Percentiles rank a stretch among this genome's conserved stretches.
Conservation (phyloP, 495 filamentous ascomycete genomes). For the Aspergillus mulundensis region DNA sequence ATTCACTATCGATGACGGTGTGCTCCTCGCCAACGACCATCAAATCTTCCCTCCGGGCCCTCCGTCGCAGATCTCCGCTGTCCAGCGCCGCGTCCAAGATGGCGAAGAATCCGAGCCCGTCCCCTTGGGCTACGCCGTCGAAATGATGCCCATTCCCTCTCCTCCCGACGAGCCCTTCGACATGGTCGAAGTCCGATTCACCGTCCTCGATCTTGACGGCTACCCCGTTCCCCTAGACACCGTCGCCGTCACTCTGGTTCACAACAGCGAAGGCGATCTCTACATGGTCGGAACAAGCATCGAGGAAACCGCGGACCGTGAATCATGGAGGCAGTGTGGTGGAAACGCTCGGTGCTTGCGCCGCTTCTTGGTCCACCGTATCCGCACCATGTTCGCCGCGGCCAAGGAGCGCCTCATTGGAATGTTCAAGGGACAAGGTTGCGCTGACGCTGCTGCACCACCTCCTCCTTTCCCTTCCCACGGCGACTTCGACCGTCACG, state of each 20-base stretch:
- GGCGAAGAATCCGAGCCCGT: slow-evolving; percentile 34
- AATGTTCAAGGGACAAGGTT: slow-evolving; percentile 32
- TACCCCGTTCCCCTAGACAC: slow-evolving; percentile 49
- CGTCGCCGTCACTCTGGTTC: slow-evolving; percentile 40
- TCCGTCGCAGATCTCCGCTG: slow-evolving; percentile 30
- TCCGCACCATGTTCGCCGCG: slow-evolving; percentile 34
- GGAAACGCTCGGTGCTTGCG: slow-evolving; percentile 39
- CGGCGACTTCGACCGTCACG: slow-evolving; percentile 14
- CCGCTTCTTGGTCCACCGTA: slow-evolving; percentile 35
- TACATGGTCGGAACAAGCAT: slow-evolving; percentile 36
- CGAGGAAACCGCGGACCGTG: slow-evolving; percentile 32
- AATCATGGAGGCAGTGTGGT: slow-evolving; percentile 40
- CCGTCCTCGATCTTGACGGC: slow-evolving; percentile 46
- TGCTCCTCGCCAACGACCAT: slow-evolving; percentile 43
- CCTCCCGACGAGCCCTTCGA: slow-evolving; percentile 30
- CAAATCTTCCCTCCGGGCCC: slow-evolving; percentile 47
- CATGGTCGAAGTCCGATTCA: slow-evolving; percentile 39
- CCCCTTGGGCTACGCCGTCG: slow-evolving; percentile 40
- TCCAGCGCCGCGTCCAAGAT: slow-evolving; percentile 33
- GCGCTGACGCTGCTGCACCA: slow-evolving; percentile 7
- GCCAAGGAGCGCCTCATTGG: slow-evolving; percentile 37
- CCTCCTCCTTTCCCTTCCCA: slow-evolving; percentile 3
- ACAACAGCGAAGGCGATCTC: slow-evolving; percentile 31
- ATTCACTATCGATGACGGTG: slow-evolving; percentile 39
- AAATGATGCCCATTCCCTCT: slow-evolving; percentile 33